A percentile compares a stretch with the other conserved stretches of the same genome.
Conservation (phyloP, 2,329 filamentous ascomycete genomes). For the Xylaria sp. region DNA sequence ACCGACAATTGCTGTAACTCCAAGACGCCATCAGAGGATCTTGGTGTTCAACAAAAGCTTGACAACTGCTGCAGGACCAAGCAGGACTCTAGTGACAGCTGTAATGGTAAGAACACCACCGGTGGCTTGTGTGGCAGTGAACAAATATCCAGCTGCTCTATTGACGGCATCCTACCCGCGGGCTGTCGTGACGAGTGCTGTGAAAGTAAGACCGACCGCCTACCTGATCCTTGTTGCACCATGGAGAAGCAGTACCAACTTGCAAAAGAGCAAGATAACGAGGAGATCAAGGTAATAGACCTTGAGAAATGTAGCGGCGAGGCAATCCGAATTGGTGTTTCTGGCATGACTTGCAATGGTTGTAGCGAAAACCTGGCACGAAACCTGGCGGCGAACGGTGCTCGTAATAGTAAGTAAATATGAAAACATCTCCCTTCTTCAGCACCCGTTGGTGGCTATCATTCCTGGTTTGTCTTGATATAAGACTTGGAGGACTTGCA, state of each 20-base stretch:
- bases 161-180: background rate
- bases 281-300: background rate
- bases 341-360: slow-evolving; percentile 36
- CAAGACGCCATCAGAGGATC: background rate
- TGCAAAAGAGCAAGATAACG: background rate
- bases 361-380: slow-evolving; percentile 32
- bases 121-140: background rate
- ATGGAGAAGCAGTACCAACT: slow-evolving; percentile 10
- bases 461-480: background rate
- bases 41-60: background rate
- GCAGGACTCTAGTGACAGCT: background rate
- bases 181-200: slow-evolving; percentile 18
- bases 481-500: too few relatives aligned
- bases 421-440: background rate
- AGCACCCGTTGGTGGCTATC: too few relatives aligned
- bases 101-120: background rate
- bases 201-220: background rate
- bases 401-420: slow-evolving; percentile 29
- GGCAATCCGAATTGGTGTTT: slow-evolving; percentile 28
- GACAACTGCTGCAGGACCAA: slow-evolving; percentile 3
- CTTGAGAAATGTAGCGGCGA: slow-evolving; percentile 14
- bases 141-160: background rate
- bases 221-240: background rate
- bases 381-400: slow-evolving; percentile 31
- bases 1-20: slow-evolving; percentile 14